Evolutionary conservation across 106 monocot genomes (phyloP), one percentile per base, ranked within the genome.

Genomic region (Agapanthus africanus): DNA sequence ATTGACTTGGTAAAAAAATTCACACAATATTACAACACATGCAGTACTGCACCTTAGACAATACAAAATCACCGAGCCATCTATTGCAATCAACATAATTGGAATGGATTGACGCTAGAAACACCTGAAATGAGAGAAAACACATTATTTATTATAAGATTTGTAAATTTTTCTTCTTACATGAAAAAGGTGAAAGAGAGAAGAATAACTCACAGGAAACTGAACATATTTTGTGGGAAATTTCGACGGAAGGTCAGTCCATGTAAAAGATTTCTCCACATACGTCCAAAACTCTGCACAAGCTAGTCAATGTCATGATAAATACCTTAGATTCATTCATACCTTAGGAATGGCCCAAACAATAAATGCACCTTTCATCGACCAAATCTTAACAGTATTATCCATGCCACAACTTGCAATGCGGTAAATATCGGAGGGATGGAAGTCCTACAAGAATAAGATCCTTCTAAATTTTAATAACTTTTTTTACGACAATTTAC

Each of bases 161-260:
- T n/a, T n/a, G n/a, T n/a, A n/a, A n/a, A n/a, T n/a, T n/a, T n/a
- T n/a, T n/a, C n/a, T n/a, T n/a, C n/a, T n/a, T n/a, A n/a, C n/a
- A n/a, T n/a, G n/a, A n/a, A n/a, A n/a, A 62, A 33, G 18, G 6
- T 15, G 2, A 2, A 38, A 63, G 19, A 38, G 7, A 63, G 16
- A 63, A 56, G 33, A 65, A 63, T n/a, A 4, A 64, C 87, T 93
- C 68, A 99, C 99, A 26, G 99, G 99, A 78, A 99, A 99, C 66
- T 99, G 99, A 16, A 99, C 89, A 85, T 99, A 99, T 93, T 99
- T 99, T 34, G 99, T 99, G 18, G 99, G 99, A 80, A 99, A 99
- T 79, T 99, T 93, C 65, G 99, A 99, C 66, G 99, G 93, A 69
- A 93, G 80, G 40, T 93, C 99, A 47, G 89, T 99, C 93, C 93